Conservation (phyloP, 2,329 filamentous ascomycete genomes). For the Fusarium armeniacum region DNA sequence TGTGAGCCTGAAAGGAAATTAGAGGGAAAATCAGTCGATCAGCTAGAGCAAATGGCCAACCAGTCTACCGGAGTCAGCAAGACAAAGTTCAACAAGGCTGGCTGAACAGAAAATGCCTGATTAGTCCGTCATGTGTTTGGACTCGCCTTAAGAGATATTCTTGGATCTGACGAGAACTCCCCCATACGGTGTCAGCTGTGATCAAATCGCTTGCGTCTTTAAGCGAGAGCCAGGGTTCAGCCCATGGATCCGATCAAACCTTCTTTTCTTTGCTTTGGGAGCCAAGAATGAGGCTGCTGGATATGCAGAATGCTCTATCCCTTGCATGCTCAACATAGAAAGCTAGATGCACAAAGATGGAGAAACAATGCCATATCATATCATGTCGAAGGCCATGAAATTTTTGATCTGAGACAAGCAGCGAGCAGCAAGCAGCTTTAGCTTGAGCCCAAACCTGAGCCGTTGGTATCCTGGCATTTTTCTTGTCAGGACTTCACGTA, state of each 20-base stretch:
- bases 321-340: slow-evolving; percentile 14
- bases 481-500: slow-evolving; percentile 28
- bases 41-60: slow-evolving; percentile 21
- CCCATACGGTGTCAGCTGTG: slow-evolving; percentile 22
- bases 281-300: slow-evolving; percentile 7
- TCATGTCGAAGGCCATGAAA: slow-evolving; percentile 16
- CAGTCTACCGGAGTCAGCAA: slow-evolving; percentile 18
- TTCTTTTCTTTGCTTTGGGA: slow-evolving; percentile 27
- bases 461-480: slow-evolving; percentile 29
- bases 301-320: slow-evolving; percentile 8
- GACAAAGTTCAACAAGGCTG: slow-evolving; percentile 34
- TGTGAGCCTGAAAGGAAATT: slow-evolving; percentile 16
- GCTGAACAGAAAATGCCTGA: slow-evolving; percentile 33
- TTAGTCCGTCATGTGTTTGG: slow-evolving; percentile 28
- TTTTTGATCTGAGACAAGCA: slow-evolving; percentile 32
- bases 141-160: slow-evolving; percentile 17
- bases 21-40: slow-evolving; percentile 27
- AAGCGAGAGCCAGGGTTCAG: slow-evolving; percentile 29
- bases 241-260: slow-evolving; percentile 15
- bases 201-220: slow-evolving; percentile 19
- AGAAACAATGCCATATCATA: slow-evolving; percentile 6
- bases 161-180: slow-evolving; percentile 18
- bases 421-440: slow-evolving; percentile 16
- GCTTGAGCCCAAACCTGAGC: slow-evolving; percentile 43
- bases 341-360: slow-evolving; percentile 25